These are phyloP conservation scores for Murraya paniculata DNA, from an alignment of 345 rosid genomes.

Conservation along the genomic window DNA sequence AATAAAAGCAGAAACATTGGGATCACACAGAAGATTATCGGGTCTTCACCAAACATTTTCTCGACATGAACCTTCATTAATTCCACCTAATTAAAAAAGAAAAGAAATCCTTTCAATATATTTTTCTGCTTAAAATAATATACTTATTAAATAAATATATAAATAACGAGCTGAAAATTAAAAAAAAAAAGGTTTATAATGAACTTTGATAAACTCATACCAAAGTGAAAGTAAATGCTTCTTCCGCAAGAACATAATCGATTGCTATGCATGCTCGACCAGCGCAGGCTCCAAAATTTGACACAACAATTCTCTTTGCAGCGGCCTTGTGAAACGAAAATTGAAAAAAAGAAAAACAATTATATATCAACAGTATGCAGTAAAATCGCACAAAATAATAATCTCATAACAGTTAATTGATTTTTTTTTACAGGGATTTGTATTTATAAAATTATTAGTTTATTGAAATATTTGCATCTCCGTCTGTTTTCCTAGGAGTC, in stretches of 20 bases:
- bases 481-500: no score
- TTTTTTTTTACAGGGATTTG: no score
- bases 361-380: not conserved
- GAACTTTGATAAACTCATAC: slow-evolving; percentile 28
- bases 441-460: no score
- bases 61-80: slow-evolving; percentile 41
- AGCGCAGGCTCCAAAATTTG: slow-evolving; percentile 63
- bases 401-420: no score
- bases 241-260: slow-evolving; percentile 69
- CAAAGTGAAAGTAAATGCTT: slow-evolving; percentile 46
- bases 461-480: no score
- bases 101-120: no score
- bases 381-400: no score
- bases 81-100: slow-evolving; percentile 28
- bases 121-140: no score
- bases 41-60: slow-evolving; percentile 55
- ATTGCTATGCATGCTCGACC: slow-evolving; percentile 82
- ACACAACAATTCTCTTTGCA: slow-evolving; percentile 55
- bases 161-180: no score
- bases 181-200: not conserved
- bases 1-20: not conserved
- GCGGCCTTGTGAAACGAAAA: slow-evolving; percentile 2
- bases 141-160: no score
- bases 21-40: slow-evolving; percentile 40
- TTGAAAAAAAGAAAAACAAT: not conserved